Evolutionary conservation across 345 rosid species (phyloP).

Genomic region (Clausena lansium): DNA sequence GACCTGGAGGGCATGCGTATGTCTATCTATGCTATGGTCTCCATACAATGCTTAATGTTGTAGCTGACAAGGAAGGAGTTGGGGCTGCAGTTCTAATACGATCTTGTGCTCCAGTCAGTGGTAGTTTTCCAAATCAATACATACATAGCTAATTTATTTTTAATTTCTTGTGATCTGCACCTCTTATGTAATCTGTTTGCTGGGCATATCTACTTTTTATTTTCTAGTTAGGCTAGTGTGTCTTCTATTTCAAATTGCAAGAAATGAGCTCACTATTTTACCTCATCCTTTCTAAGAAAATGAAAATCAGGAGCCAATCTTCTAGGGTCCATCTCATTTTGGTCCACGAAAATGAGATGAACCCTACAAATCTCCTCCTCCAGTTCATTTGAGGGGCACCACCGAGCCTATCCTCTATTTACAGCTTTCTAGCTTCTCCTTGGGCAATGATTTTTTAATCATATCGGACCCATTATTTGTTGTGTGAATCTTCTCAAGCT

Average conservation of each 20-base stretch:
- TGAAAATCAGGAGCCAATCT: neutral
- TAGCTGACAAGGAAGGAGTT: slow-evolving; percentile 84
- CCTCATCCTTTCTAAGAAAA: neutral
- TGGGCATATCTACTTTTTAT: neutral
- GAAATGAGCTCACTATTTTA: neutral
- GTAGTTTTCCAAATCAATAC: slow-evolving; percentile 34
- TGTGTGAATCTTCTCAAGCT: too few species aligned
- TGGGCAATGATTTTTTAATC: too few species aligned
- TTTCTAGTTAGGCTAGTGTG: neutral
- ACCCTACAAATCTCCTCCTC: too few species aligned
- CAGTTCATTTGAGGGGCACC: too few species aligned
- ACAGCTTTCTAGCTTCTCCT: too few species aligned
- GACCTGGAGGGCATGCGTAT: slow-evolving; percentile 91
- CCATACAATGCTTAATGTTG: slow-evolving; percentile 87
- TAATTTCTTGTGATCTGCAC: neutral
- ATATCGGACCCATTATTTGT: too few species aligned
- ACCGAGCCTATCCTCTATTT: too few species aligned
- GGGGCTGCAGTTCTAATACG: slow-evolving; percentile 92
- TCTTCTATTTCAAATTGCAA: neutral
- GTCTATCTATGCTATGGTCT: slow-evolving; percentile 95
- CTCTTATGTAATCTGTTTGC: neutral
- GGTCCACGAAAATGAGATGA: too few species aligned
- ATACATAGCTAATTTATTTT: neutral
- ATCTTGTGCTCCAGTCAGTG: slow-evolving; percentile 79
- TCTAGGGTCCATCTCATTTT: too few species aligned